Conservation (phyloP, 768 basidiomycete genomes). For the Russula ochroleuca region DNA sequence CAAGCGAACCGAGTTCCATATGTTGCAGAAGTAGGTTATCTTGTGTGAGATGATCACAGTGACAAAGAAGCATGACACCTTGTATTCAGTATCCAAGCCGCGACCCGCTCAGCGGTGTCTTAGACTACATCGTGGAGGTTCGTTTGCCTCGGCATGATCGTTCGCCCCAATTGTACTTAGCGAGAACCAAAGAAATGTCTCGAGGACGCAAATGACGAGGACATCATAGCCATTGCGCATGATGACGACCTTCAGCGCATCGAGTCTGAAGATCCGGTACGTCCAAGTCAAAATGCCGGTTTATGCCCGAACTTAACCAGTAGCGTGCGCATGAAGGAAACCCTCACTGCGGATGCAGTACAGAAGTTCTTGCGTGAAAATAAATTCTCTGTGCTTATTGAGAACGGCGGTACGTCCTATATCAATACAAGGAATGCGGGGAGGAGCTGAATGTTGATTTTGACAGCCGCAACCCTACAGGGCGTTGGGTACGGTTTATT, state of each 20-base stretch:
- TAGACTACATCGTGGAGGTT: no score
- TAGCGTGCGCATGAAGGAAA: neutral
- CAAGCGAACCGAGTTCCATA: no score
- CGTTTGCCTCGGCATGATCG: no score
- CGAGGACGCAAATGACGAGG: neutral
- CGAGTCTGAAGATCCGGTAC: constrained; percentile 12
- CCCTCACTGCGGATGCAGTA: constrained; percentile 3
- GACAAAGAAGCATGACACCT: no score
- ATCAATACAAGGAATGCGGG: neutral
- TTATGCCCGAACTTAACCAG: neutral
- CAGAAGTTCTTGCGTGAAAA: constrained; percentile 2
- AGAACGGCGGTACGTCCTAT: constrained; percentile 12
- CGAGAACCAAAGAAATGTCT: constrained; percentile 10
- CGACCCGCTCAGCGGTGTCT: no score
- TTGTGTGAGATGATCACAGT: no score
- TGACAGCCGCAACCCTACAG: constrained; percentile 3
- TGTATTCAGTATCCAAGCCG: no score
- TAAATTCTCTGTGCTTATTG: neutral
- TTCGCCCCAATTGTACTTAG: no score
- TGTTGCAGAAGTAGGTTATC: no score
- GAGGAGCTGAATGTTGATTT: neutral
- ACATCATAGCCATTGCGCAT: constrained; percentile 4
- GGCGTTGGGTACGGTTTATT: neutral
- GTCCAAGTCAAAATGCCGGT: neutral
- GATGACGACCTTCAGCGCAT: constrained; percentile 16